Evolutionary conservation across 441 rosid genomes (phyloP).

Genomic region (Adansonia madagascariensis): DNA sequence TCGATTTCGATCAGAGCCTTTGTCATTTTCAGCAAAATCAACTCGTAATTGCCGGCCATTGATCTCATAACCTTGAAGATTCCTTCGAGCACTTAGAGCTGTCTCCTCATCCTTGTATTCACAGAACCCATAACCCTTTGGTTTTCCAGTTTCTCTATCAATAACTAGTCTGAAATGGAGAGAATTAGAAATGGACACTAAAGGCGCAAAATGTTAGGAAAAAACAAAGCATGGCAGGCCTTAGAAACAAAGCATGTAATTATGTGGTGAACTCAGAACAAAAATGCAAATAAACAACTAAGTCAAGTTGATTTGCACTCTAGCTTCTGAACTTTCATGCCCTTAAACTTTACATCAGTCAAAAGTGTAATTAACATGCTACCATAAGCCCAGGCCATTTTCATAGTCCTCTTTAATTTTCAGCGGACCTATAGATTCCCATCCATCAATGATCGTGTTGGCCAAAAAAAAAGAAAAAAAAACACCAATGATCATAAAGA

Average conservation of each 20-base stretch:
- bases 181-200: slow-evolving; percentile 4
- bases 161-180: slow-evolving; percentile 75
- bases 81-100: slow-evolving; percentile 95
- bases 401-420: neutral
- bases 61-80: slow-evolving; percentile 91
- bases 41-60: slow-evolving; percentile 96
- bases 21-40: slow-evolving; percentile 98
- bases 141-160: slow-evolving; percentile 98
- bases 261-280: neutral
- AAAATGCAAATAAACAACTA: neutral
- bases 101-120: slow-evolving; percentile 99
- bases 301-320: neutral
- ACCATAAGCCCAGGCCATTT: neutral
- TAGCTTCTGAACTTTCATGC: neutral
- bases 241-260: neutral
- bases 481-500: neutral
- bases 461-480: too few relatives aligned
- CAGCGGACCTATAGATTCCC: neutral
- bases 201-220: neutral
- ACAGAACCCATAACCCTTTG: slow-evolving; percentile 98
- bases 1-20: slow-evolving; percentile 74
- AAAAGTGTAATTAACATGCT: neutral
- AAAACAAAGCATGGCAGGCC: too few relatives aligned
- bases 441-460: neutral
- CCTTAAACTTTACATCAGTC: neutral